Evolutionary conservation across 805 yeast species (phyloP).

Genomic region (Saccharomycopsis fermentans): DNA sequence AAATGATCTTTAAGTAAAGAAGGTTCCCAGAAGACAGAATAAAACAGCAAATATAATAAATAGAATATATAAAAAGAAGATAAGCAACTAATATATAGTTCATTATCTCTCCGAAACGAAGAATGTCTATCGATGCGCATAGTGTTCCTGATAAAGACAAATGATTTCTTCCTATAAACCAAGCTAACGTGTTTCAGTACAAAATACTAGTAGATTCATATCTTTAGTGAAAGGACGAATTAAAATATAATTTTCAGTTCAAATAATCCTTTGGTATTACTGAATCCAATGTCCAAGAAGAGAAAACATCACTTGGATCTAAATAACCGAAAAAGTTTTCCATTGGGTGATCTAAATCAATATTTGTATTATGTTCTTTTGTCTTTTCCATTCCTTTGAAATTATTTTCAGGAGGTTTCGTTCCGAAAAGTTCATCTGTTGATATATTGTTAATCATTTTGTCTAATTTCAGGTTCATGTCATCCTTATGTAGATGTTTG

Average conservation of each 20-base stretch:
- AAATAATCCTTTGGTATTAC: neutral
- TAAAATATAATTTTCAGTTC: neutral
- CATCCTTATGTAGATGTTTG: slow-evolving; percentile 1
- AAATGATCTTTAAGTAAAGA: too few relatives aligned
- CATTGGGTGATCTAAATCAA: neutral
- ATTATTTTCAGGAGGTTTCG: neutral
- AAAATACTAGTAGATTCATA: too few relatives aligned
- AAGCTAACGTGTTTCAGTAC: too few relatives aligned
- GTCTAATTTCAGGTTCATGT: neutral
- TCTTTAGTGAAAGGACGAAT: too few relatives aligned
- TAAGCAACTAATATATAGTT: too few relatives aligned
- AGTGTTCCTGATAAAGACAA: too few relatives aligned
- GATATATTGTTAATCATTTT: neutral
- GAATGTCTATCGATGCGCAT: too few relatives aligned
- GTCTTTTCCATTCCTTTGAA: neutral
- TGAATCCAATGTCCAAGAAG: neutral
- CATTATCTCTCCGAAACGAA: too few relatives aligned
- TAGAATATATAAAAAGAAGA: too few relatives aligned
- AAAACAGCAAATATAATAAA: too few relatives aligned
- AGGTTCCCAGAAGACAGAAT: too few relatives aligned
- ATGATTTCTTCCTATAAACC: too few relatives aligned
- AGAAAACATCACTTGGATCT: neutral
- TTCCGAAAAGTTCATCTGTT: slow-evolving; percentile 13
- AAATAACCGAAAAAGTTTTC: neutral
- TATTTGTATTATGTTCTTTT: neutral